phyloP scores from a whole-genome alignment of 2,329 filamentous ascomycete genomes.

The Aureobasidium vineae region DNA sequence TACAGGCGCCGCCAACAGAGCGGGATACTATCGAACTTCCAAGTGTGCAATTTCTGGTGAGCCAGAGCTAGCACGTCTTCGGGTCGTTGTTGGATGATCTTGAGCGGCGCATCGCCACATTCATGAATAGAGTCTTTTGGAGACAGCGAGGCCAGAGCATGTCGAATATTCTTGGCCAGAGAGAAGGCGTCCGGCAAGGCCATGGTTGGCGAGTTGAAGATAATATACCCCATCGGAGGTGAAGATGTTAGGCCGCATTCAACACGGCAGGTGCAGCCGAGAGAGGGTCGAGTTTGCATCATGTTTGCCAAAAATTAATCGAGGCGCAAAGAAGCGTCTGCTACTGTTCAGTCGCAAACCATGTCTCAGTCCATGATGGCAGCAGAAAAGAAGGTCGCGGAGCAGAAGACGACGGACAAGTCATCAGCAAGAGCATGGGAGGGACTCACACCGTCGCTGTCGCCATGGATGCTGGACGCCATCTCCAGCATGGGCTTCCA shows the following conservation, averaged over 20 bases:
- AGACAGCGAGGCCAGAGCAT: neutral
- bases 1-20: constrained; percentile 68
- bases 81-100: constrained; percentile 40
- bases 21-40: constrained; percentile 65
- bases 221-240: neutral
- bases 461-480: constrained; percentile 83
- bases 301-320: constrained; percentile 22
- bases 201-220: neutral
- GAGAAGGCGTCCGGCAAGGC: neutral
- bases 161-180: neutral
- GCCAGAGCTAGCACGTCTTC: constrained; percentile 59
- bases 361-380: neutral
- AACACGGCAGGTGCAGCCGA: constrained; percentile 21
- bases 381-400: constrained; percentile 3
- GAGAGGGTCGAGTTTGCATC: constrained; percentile 20
- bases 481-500: constrained; percentile 80
- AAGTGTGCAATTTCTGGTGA: constrained; percentile 67
- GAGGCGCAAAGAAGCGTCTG: neutral
- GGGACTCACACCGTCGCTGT: constrained; percentile 66
- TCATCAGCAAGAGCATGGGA: constrained; percentile 61
- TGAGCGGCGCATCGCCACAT: constrained; percentile 45
- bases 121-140: constrained; percentile 38
- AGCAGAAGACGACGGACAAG: constrained; percentile 25
- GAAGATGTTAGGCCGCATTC: neutral
- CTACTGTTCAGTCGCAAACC: constrained; percentile 7